These are phyloP conservation scores for Casaregolazyma suthepensis DNA, from an alignment of 1,139 yeast species.

Conservation along the genomic window DNA sequence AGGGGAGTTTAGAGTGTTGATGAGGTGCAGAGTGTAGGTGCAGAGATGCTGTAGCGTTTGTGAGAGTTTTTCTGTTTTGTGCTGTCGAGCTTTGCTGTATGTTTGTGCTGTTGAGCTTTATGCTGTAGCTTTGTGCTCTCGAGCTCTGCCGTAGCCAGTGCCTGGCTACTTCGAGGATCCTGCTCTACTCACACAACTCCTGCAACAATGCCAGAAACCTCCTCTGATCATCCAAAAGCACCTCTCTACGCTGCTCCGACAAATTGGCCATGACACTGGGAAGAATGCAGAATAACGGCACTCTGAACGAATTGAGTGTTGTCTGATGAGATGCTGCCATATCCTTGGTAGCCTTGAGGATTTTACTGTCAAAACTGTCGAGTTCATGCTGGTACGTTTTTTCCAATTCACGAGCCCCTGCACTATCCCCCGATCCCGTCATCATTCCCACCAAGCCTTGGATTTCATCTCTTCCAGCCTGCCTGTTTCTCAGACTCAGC, in stretches of 20 bases:
- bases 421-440: conserved; percentile 8
- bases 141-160: neutral
- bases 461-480: conserved; percentile 14
- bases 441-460: conserved; percentile 19
- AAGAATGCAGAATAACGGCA: conserved; percentile 24
- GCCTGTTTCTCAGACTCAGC: conserved; percentile 10
- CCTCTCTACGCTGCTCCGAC: neutral
- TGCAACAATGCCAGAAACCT: conserved; percentile 20
- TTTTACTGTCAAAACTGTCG: conserved; percentile 17
- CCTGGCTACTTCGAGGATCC: too few species aligned
- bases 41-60: neutral
- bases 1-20: too few species aligned
- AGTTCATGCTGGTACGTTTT: conserved; percentile 13
- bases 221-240: conserved; percentile 14
- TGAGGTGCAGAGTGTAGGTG: neutral
- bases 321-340: conserved; percentile 17
- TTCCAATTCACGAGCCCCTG: neutral
- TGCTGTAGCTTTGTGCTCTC: too few species aligned
- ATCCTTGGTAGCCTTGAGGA: conserved; percentile 16
- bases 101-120: too few species aligned
- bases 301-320: conserved; percentile 19
- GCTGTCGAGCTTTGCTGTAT: too few species aligned
- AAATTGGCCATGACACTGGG: conserved; percentile 1
- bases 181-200: conserved; percentile 12
- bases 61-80: too few species aligned